These are phyloP conservation scores for Euphrasia confusa DNA, from an alignment of 257 asterid genomes.

Conservation along the genomic window DNA sequence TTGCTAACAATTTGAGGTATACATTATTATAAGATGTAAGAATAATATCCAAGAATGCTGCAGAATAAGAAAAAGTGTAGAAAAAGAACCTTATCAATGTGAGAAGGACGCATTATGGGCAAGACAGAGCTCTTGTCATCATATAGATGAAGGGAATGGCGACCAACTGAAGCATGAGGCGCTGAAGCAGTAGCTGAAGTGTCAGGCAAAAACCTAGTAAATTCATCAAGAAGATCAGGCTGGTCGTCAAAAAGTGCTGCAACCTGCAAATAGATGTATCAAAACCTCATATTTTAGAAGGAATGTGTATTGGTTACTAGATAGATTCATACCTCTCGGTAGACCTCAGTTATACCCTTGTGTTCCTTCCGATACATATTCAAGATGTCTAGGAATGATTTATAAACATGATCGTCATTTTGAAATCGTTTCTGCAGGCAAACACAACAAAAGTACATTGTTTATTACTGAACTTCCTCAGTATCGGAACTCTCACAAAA, in stretches of 20 bases:
- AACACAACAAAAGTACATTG: constrained; percentile 11
- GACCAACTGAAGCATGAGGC: constrained; percentile 55
- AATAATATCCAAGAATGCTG: constrained; percentile 2
- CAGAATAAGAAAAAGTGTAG: constrained; percentile 15
- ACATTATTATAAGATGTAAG: constrained; percentile 19
- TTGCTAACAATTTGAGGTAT: constrained; percentile 38
- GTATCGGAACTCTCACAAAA: constrained; percentile 14
- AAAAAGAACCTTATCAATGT: constrained; percentile 60
- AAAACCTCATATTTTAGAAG: constrained; percentile 15
- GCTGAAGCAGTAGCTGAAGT: constrained; percentile 62
- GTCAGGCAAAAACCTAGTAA: constrained; percentile 91
- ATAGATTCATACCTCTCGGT: constrained; percentile 69
- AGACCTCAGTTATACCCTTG: constrained; percentile 88
- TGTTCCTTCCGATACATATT: constrained; percentile 96
- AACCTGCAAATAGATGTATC: constrained; percentile 49
- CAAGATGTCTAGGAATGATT: constrained; percentile 92
- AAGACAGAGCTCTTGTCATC: constrained; percentile 83
- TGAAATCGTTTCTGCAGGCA: constrained; percentile 79
- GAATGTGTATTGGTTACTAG: constrained; percentile 19
- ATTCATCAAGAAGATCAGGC: constrained; percentile 92
- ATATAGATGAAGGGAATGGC: constrained; percentile 50
- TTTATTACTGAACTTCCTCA: constrained; percentile 9
- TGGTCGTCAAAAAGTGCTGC: constrained; percentile 78
- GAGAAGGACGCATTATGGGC: constrained; percentile 56
- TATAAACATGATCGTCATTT: constrained; percentile 87